Evolutionary conservation across 306 rosid species (phyloP).

Genomic region (Dalbergia cochinchinensis): DNA sequence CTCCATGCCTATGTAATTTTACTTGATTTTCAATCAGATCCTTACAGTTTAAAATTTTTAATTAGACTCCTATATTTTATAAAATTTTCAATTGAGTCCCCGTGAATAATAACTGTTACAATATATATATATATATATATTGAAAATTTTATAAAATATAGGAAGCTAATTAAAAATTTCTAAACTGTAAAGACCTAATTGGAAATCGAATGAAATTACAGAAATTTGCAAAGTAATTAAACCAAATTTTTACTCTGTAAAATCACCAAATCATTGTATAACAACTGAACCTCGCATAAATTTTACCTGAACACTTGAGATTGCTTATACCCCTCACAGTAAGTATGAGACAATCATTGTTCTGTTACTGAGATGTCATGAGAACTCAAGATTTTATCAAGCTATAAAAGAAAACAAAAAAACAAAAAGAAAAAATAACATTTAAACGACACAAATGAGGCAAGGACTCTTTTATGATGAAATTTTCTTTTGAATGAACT

Average conservation of each 20-base stretch:
- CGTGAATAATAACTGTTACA: too few species aligned
- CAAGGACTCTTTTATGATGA: slow-evolving; percentile 14
- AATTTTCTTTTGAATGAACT: slow-evolving; percentile 37
- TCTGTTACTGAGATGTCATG: background rate
- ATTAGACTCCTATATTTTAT: too few species aligned
- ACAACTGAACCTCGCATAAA: background rate
- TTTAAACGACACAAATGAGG: background rate
- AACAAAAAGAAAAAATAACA: background rate
- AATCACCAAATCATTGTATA: slow-evolving; percentile 3
- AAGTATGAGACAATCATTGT: background rate
- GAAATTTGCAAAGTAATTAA: too few species aligned
- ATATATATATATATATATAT: too few species aligned
- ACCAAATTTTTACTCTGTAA: background rate
- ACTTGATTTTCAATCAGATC: too few species aligned
- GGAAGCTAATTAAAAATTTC: too few species aligned
- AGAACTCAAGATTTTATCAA: background rate
- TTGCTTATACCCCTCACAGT: background rate
- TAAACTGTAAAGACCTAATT: too few species aligned
- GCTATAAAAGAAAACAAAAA: background rate
- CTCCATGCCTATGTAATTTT: too few species aligned
- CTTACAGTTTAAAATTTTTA: too few species aligned
- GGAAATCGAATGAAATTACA: too few species aligned
- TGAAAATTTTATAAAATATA: too few species aligned
- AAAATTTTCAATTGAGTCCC: too few species aligned
- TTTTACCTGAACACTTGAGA: background rate